Percentiles rank a stretch among this genome's conserved stretches.
Conservation (phyloP, 495 filamentous ascomycete species). For the Lichenothelia convexa region DNA sequence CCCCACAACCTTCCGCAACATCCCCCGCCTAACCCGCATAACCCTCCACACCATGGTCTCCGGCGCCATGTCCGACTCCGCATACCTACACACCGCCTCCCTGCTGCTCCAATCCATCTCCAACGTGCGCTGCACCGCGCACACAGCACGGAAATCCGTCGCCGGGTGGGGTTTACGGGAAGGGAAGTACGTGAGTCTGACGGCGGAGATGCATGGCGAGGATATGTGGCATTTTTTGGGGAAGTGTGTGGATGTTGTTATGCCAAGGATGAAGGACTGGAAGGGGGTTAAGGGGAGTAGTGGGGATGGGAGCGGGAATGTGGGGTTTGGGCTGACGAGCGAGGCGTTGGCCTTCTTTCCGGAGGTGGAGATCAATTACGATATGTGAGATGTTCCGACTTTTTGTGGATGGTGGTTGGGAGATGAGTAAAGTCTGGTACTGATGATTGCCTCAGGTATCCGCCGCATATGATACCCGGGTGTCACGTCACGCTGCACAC, state of each 20-base stretch:
- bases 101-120: slow-evolving; percentile 75
- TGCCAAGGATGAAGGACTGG: slow-evolving; percentile 93
- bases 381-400: slow-evolving; percentile 40
- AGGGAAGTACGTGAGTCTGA: slow-evolving; percentile 43
- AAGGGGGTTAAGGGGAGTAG: slow-evolving; percentile 53
- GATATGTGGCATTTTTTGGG: slow-evolving; percentile 76
- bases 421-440: background rate
- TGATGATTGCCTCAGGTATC: too few relatives aligned
- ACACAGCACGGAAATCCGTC: slow-evolving; percentile 47
- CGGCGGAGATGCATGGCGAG: slow-evolving; percentile 53
- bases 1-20: slow-evolving; percentile 65
- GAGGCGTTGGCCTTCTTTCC: slow-evolving; percentile 68
- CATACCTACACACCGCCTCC: slow-evolving; percentile 58
- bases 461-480: slow-evolving; percentile 83
- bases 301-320: slow-evolving; percentile 77
- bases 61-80: slow-evolving; percentile 40
- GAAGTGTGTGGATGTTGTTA: slow-evolving; percentile 68
- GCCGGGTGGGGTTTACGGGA: slow-evolving; percentile 39
- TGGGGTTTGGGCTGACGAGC: slow-evolving; percentile 56
- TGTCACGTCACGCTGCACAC: slow-evolving; percentile 78
- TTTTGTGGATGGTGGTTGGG: background rate
- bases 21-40: slow-evolving; percentile 65
- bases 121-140: slow-evolving; percentile 51
- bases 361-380: slow-evolving; percentile 81
- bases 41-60: slow-evolving; percentile 58